A percentile compares a stretch with the other conserved stretches of the same genome.
phyloP scores from a whole-genome alignment of 768 basidiomycete genomes.

The Crassisporium funariophilum region DNA sequence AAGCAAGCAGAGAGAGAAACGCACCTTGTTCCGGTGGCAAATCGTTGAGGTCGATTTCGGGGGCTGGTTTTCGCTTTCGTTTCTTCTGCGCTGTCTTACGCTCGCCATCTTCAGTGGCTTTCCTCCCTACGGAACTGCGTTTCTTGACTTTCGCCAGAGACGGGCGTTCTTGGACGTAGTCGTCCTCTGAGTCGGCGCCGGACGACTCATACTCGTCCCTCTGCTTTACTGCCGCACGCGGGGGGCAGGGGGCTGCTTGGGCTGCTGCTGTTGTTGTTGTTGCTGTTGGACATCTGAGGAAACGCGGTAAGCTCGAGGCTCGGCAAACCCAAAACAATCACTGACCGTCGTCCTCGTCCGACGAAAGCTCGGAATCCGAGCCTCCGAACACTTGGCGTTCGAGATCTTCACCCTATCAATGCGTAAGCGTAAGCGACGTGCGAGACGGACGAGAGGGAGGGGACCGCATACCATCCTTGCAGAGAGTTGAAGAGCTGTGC shows the following conservation, averaged over 20 bases:
- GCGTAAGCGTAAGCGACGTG: slow-evolving; percentile 12
- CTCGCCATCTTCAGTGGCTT: slow-evolving; percentile 30
- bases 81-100: slow-evolving; percentile 36
- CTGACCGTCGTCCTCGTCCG: slow-evolving; percentile 68
- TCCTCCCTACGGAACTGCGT: slow-evolving; percentile 26
- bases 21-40: slow-evolving; percentile 79
- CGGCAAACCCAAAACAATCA: no score
- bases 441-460: background rate
- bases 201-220: slow-evolving; percentile 56
- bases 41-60: slow-evolving; percentile 67
- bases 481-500: slow-evolving; percentile 1
- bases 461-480: slow-evolving; percentile 24
- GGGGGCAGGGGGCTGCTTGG: slow-evolving; percentile 25
- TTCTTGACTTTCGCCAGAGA: slow-evolving; percentile 35
- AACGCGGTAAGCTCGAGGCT: no score
- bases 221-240: slow-evolving; percentile 30
- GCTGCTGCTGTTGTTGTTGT: slow-evolving; percentile 37
- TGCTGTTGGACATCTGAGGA: slow-evolving; percentile 44
- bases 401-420: slow-evolving; percentile 39
- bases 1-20: slow-evolving; percentile 14
- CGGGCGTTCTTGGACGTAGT: slow-evolving; percentile 45
- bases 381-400: slow-evolving; percentile 82
- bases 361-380: slow-evolving; percentile 82
- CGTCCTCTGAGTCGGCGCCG: slow-evolving; percentile 49
- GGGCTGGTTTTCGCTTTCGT: slow-evolving; percentile 64